These are phyloP conservation scores for Oxytropis ochrocephala DNA, from an alignment of 306 rosid species.

Conservation along the genomic window DNA sequence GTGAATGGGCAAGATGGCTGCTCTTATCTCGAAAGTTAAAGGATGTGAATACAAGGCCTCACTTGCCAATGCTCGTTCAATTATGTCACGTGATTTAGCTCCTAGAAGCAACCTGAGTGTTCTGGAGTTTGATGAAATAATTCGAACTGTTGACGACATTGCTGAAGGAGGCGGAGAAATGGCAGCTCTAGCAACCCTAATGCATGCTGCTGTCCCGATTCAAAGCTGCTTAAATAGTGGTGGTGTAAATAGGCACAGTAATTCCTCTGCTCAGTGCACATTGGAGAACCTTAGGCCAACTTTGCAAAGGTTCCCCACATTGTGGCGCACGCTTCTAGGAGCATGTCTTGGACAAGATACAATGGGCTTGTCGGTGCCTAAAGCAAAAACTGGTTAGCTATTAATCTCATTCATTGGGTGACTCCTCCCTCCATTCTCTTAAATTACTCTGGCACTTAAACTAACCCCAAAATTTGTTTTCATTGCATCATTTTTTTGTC, in stretches of 20 bases:
- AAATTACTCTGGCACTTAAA: constrained; percentile 16
- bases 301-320: constrained; percentile 75
- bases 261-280: constrained; percentile 87
- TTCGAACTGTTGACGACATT: constrained; percentile 89
- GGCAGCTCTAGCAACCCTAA: constrained; percentile 90
- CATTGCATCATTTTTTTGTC: not conserved
- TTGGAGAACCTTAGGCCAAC: constrained; percentile 88
- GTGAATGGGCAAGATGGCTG: constrained; percentile 94
- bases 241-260: constrained; percentile 67
- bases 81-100: constrained; percentile 54
- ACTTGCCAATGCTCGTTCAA: constrained; percentile 75
- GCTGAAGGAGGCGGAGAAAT: constrained; percentile 98
- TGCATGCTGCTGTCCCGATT: constrained; percentile 74
- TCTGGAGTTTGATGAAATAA: constrained; percentile 71
- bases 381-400: constrained; percentile 67
- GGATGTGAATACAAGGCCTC: constrained; percentile 87
- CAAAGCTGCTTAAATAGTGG: constrained; percentile 80
- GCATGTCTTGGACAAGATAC: constrained; percentile 79
- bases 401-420: constrained; percentile 9
- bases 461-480: not conserved
- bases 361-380: constrained; percentile 46
- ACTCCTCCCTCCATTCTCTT: not conserved
- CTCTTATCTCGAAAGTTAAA: constrained; percentile 67
- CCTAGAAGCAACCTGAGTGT: constrained; percentile 57
- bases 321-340: constrained; percentile 74